phyloP scores from a whole-genome alignment of 768 basidiomycete species.

The Kockovaella imperatae region DNA sequence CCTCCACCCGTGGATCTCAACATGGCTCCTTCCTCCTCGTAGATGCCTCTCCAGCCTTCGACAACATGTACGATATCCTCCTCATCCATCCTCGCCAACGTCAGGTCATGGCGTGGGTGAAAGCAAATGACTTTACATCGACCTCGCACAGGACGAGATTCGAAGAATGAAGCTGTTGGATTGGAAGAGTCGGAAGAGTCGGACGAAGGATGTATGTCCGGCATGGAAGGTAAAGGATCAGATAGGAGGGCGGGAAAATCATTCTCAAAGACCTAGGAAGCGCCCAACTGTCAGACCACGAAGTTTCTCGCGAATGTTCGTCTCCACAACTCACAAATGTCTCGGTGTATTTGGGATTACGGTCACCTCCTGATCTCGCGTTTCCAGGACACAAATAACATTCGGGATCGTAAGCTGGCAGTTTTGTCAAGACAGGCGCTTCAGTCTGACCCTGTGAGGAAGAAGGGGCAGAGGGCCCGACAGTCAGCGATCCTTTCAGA shows the following conservation, averaged over 20 bases:
- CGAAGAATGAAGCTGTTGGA: conserved; percentile 22
- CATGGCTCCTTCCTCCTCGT: conserved; percentile 51
- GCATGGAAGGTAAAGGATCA: conserved; percentile 53
- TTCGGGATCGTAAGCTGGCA: conserved; percentile 52
- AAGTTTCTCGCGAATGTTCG: too few relatives aligned
- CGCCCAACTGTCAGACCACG: background rate
- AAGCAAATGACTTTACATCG: conserved; percentile 83
- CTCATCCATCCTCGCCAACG: conserved; percentile 59
- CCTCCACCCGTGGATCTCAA: conserved; percentile 4
- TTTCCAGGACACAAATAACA: conserved; percentile 91
- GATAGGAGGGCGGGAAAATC: conserved; percentile 76
- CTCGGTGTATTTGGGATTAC: conserved; percentile 60
- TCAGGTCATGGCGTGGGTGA: conserved; percentile 76
- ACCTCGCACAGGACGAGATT: conserved; percentile 62
- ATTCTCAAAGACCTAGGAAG: conserved; percentile 56
- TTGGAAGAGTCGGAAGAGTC: conserved; percentile 43
- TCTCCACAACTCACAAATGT: conserved; percentile 52
- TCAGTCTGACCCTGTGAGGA: conserved; percentile 68
- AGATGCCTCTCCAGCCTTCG: conserved; percentile 64
- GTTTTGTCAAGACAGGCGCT: conserved; percentile 50
- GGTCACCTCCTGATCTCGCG: conserved; percentile 59
- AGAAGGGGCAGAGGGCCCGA: too few relatives aligned
- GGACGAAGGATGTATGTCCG: conserved; percentile 49
- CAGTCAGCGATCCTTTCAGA: too few relatives aligned
- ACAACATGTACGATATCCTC: conserved; percentile 61